Percentiles rank a stretch among this genome's conserved stretches.
phyloP scores from a whole-genome alignment of 768 basidiomycete species.

The Phanerochaete sordida region DNA sequence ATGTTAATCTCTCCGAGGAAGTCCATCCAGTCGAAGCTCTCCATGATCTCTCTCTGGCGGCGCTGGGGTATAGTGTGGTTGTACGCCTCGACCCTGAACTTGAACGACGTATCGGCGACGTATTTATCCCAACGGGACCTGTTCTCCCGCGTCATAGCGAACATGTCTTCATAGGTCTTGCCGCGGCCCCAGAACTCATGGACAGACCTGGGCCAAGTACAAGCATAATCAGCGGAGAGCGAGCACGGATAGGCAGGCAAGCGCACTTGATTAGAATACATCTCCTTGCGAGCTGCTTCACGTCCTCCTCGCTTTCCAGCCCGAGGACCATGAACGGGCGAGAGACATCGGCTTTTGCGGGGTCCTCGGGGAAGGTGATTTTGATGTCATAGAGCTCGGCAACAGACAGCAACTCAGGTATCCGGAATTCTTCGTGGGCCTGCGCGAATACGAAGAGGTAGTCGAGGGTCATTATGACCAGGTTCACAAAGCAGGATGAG shows the following conservation, averaged over 20 bases:
- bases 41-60: slow-evolving; percentile 64
- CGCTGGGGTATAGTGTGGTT: slow-evolving; percentile 70
- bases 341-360: slow-evolving; percentile 36
- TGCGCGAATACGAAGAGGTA: slow-evolving; percentile 80
- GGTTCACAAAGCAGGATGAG: background rate
- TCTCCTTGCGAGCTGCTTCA: slow-evolving; percentile 64
- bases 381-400: slow-evolving; percentile 70
- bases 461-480: background rate
- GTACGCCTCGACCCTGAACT: slow-evolving; percentile 71
- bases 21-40: slow-evolving; percentile 83
- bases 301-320: slow-evolving; percentile 71
- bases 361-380: slow-evolving; percentile 43
- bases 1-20: slow-evolving; percentile 80
- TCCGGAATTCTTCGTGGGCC: slow-evolving; percentile 74
- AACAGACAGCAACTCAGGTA: slow-evolving; percentile 79
- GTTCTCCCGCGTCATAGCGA: slow-evolving; percentile 45
- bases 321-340: slow-evolving; percentile 75
- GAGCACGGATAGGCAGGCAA: background rate
- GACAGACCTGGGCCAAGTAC: slow-evolving; percentile 50
- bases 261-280: slow-evolving; percentile 83
- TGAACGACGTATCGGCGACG: slow-evolving; percentile 69
- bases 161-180: slow-evolving; percentile 64
- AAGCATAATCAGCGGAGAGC: background rate
- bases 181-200: slow-evolving; percentile 79
- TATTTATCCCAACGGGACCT: slow-evolving; percentile 55